Conservation (phyloP, 495 filamentous ascomycete species). For the Daldinia vernicosa region DNA sequence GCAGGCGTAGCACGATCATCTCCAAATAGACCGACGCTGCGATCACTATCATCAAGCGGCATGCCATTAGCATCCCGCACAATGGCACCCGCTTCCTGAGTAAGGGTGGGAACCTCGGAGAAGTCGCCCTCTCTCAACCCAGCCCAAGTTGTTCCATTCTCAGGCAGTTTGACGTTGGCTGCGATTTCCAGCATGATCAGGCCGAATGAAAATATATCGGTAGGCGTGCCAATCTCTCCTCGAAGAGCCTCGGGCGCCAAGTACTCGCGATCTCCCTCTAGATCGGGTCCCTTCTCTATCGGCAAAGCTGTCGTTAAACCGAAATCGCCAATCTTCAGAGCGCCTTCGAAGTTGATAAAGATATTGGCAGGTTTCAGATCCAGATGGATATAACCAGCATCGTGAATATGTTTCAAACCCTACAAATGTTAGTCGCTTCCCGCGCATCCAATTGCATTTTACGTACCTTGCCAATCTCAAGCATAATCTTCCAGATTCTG, state of each 20-base stretch:
- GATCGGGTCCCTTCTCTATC: constrained; percentile 76
- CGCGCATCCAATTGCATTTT: neutral
- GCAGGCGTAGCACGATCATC: constrained; percentile 38
- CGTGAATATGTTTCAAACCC: constrained; percentile 89
- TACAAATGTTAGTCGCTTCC: constrained; percentile 45
- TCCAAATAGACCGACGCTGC: constrained; percentile 47
- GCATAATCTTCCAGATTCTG: constrained; percentile 94
- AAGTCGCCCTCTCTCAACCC: constrained; percentile 86
- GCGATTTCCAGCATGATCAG: constrained; percentile 94
- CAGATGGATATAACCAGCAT: constrained; percentile 87
- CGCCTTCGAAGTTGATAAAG: constrained; percentile 88
- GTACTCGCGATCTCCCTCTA: constrained; percentile 95
- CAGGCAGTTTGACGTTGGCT: constrained; percentile 88
- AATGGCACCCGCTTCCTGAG: constrained; percentile 75
- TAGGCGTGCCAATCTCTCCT: constrained; percentile 85
- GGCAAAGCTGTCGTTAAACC: constrained; percentile 88
- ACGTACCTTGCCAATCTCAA: constrained; percentile 81
- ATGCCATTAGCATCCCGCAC: constrained; percentile 79
- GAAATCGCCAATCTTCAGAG: constrained; percentile 95
- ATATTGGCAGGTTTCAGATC: constrained; percentile 97
- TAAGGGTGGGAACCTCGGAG: constrained; percentile 83
- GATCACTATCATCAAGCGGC: constrained; percentile 56
- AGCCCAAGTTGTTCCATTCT: constrained; percentile 90
- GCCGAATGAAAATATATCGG: constrained; percentile 92
- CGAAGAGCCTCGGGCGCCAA: constrained; percentile 90